Evolutionary conservation across 192 early-diverging fungal genomes (phyloP).

Genomic region (Allomyces macrogynus): DNA sequence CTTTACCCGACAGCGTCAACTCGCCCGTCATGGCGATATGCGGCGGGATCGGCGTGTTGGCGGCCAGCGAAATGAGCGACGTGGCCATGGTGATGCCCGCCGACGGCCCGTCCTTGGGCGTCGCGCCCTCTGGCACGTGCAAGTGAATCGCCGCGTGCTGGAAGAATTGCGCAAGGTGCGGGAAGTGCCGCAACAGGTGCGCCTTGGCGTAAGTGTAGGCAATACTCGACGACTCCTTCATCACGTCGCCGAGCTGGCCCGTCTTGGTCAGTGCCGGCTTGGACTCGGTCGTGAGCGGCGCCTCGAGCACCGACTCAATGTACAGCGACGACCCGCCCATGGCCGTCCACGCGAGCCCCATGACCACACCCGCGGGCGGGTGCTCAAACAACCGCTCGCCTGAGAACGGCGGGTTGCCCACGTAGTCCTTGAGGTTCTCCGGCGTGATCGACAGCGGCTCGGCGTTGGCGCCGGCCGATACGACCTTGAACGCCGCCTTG

Average conservation of each 20-base stretch:
- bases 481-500: slow-evolving; percentile 82
- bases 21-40: slow-evolving; percentile 98
- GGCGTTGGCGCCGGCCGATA: slow-evolving; percentile 30
- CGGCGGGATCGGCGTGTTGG: slow-evolving; percentile 49
- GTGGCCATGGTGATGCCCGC: slow-evolving; percentile 93
- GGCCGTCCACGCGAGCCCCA: slow-evolving; percentile 95
- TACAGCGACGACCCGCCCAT: slow-evolving; percentile 91
- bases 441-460: slow-evolving; percentile 42
- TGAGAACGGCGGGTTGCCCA: slow-evolving; percentile 72
- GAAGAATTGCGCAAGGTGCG: slow-evolving; percentile 70
- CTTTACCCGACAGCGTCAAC: slow-evolving; percentile 88
- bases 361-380: slow-evolving; percentile 84
- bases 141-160: slow-evolving; percentile 73
- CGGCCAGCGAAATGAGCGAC: slow-evolving; percentile 73
- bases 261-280: slow-evolving; percentile 52
- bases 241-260: slow-evolving; percentile 94
- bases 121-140: slow-evolving; percentile 93
- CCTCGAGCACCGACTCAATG: slow-evolving; percentile 84
- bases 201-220: slow-evolving; percentile 93
- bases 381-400: slow-evolving; percentile 76
- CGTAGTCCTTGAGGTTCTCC: slow-evolving; percentile 72
- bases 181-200: slow-evolving; percentile 47
- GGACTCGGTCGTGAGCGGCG: slow-evolving; percentile 33
- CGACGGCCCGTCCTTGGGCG: slow-evolving; percentile 93
- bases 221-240: slow-evolving; percentile 92